Evolutionary conservation across 441 rosid species (phyloP), one percentile per base, ranked within the genome.

Genomic region (Euphorbia neoarborescens): DNA sequence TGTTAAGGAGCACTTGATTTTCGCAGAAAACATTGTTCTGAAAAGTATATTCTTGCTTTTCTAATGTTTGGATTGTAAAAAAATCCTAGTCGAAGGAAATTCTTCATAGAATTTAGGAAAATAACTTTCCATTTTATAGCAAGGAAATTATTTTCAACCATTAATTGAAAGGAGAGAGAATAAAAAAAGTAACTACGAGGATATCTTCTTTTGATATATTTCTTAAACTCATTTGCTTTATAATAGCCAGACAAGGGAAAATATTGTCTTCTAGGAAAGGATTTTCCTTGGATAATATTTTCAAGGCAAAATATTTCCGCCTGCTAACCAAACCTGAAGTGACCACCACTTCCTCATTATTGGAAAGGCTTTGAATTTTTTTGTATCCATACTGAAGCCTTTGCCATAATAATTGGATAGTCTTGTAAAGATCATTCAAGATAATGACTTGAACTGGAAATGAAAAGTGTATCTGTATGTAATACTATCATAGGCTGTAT

Each of bases 351-450:
- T 72, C 13, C 37, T 48, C 73, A 57, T 58, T 27, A 58, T 14
- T 34, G 17, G 24, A 48, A 56, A 22, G 34, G 40, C 53, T 67
- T 66, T 73, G 71, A 73, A 19, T 40, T 60, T 48, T 37, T 59
- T 50, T 53, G 22, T 15, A 57, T 37, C 14, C 27, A 61, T 1
- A 8, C 37, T 57, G 64, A 65, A 72, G 15, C 24, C 65, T 20
- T 30, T 50, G 42, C 27, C 8, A 10, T 30, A n/a, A 10, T 38
- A 51, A 50, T 19, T 27, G 15, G 57, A 25, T 27, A 59, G 67
- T 50, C 48, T 1, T 60, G 42, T 14, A 25, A 62, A 34, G 1
- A n/a, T 25, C 22, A 25, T 14, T 13, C 34, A 37, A 22, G 48
- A 60, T 19, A 65, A 48, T 58, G 14, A 66, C 46, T 20, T 5